Percentiles rank a stretch among this genome's conserved stretches.
Evolutionary conservation across 2,329 filamentous ascomycete genomes (phyloP).

Genomic region (Penicillium brevicompactum): DNA sequence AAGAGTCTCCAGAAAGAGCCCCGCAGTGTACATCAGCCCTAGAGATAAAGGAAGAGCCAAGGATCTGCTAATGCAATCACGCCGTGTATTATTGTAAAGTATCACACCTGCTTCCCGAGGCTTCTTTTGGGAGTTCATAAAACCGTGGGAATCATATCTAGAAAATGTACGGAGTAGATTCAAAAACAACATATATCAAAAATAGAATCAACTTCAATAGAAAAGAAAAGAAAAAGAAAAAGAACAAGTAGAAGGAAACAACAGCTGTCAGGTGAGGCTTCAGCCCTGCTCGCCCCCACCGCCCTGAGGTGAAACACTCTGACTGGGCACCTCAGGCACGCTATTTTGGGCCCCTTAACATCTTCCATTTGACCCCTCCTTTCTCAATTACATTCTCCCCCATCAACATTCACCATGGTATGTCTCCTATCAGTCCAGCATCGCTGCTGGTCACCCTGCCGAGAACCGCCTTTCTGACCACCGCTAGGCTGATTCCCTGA

Average conservation of each 20-base stretch:
- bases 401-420: conserved; percentile 35
- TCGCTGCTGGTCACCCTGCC: conserved; percentile 28
- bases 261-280: conserved; percentile 1
- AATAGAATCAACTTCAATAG: too few species aligned
- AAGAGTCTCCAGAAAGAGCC: not conserved
- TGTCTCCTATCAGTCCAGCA: conserved; percentile 3
- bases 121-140: not conserved
- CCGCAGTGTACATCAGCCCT: not conserved
- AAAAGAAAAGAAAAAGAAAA: not conserved
- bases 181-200: not conserved
- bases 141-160: too few species aligned
- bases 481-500: conserved; percentile 88
- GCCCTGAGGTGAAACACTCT: conserved; percentile 14
- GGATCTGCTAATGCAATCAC: conserved; percentile 1
- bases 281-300: conserved; percentile 14
- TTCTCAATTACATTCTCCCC: conserved; percentile 19
- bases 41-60: conserved; percentile 1
- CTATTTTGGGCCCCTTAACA: conserved; percentile 28
- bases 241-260: not conserved
- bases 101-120: not conserved
- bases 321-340: conserved; percentile 22
- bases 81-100: not conserved
- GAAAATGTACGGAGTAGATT: not conserved
- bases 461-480: conserved; percentile 35
- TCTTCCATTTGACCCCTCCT: conserved; percentile 20